Conservation (phyloP, 2,329 filamentous ascomycete species). For the Colletotrichum zoysiae region DNA sequence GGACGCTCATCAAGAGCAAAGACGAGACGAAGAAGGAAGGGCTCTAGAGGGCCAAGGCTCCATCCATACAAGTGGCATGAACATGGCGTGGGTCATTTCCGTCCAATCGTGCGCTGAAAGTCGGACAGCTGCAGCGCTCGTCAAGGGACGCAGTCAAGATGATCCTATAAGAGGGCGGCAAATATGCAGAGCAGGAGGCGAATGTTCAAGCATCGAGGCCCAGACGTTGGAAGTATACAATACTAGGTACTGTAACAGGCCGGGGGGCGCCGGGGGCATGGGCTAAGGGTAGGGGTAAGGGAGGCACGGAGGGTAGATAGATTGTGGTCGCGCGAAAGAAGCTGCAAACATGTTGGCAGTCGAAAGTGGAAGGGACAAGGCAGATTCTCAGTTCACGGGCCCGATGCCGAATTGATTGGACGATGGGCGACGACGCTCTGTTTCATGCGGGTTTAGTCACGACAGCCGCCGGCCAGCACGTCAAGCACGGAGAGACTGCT, state of each 20-base stretch:
- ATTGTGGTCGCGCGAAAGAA: conserved; percentile 9
- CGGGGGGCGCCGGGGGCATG: not conserved
- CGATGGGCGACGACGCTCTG: conserved; percentile 23
- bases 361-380: conserved; percentile 26
- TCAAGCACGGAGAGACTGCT: conserved; percentile 29
- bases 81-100: conserved; percentile 35
- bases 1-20: conserved; percentile 20
- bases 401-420: conserved; percentile 36
- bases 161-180: conserved; percentile 16
- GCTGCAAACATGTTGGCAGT: conserved; percentile 25
- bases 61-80: conserved; percentile 17
- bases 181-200: conserved; percentile 1
- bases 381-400: conserved; percentile 36
- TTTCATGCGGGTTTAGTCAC: conserved; percentile 40
- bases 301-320: not conserved
- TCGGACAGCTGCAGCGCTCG: conserved; percentile 4
- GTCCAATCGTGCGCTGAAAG: conserved; percentile 35
- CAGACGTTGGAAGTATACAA: not conserved
- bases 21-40: conserved; percentile 36
- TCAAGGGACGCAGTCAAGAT: conserved; percentile 6
- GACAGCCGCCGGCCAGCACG: conserved; percentile 39
- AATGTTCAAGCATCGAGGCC: conserved; percentile 11
- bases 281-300: conserved; percentile 1
- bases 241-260: not conserved
- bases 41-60: conserved; percentile 14